A percentile compares a stretch with the other conserved stretches of the same genome.
phyloP scores from a whole-genome alignment of 1,139 yeast species.

The Yamadazyma triangularis region DNA sequence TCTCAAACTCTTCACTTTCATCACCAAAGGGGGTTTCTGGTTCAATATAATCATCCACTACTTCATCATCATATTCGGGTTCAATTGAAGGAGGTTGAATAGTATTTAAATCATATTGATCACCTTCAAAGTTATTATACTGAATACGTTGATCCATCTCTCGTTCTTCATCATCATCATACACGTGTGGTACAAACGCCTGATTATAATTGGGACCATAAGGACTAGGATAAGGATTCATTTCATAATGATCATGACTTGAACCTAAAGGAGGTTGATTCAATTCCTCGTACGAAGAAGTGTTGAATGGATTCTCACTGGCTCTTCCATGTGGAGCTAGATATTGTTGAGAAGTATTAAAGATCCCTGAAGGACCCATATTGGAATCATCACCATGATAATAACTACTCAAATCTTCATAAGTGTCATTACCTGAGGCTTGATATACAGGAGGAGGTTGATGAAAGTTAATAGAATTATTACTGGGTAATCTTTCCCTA shows the following conservation, averaged over 20 bases:
- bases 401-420: slow-evolving; percentile 16
- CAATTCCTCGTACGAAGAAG: slow-evolving; percentile 10
- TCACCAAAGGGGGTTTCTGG: not conserved
- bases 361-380: slow-evolving; percentile 18
- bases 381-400: slow-evolving; percentile 12
- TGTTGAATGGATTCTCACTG: slow-evolving; percentile 14
- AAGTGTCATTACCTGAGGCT: slow-evolving; percentile 15
- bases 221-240: slow-evolving; percentile 22
- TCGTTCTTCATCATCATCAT: slow-evolving; percentile 39
- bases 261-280: slow-evolving; percentile 11
- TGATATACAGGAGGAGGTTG: slow-evolving; percentile 30
- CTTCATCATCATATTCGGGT: slow-evolving; percentile 12
- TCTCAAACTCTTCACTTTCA: slow-evolving; percentile 21
- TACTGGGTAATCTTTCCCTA: slow-evolving; percentile 4
- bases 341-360: slow-evolving; percentile 18
- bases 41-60: slow-evolving; percentile 23
- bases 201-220: slow-evolving; percentile 22
- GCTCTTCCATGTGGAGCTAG: slow-evolving; percentile 7
- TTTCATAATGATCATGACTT: slow-evolving; percentile 20
- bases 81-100: slow-evolving; percentile 24
- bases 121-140: slow-evolving; percentile 40
- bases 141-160: slow-evolving; percentile 40
- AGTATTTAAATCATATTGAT: slow-evolving; percentile 39
- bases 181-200: slow-evolving; percentile 46
- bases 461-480: slow-evolving; percentile 26